A percentile compares a stretch with the other conserved stretches of the same genome.
Evolutionary conservation across 2,329 filamentous ascomycete species (phyloP).

Genomic region (Talaromyces sp.): DNA sequence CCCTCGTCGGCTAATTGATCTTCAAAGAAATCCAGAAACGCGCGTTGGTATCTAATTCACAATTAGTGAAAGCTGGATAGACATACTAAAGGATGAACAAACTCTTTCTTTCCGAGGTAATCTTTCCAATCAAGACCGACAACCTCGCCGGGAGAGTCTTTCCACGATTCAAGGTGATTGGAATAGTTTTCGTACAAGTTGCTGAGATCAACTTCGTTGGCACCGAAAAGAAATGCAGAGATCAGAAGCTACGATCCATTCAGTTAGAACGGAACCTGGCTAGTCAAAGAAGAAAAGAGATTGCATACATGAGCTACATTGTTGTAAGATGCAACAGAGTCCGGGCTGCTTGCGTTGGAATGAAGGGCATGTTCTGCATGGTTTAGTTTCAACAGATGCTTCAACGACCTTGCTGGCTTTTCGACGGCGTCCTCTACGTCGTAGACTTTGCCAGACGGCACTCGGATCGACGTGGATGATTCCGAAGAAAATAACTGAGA

Average conservation of each 20-base stretch:
- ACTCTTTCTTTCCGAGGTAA: slow-evolving; percentile 68
- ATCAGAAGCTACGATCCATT: slow-evolving; percentile 56
- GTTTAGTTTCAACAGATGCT: slow-evolving; percentile 86
- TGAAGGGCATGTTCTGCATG: slow-evolving; percentile 84
- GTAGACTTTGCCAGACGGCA: slow-evolving; percentile 68
- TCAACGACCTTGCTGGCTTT: slow-evolving; percentile 74
- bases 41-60: slow-evolving; percentile 67
- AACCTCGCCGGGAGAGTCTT: slow-evolving; percentile 78
- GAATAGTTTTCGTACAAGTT: slow-evolving; percentile 74
- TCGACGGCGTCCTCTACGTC: slow-evolving; percentile 75
- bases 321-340: slow-evolving; percentile 64
- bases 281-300: background rate
- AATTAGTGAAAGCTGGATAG: background rate
- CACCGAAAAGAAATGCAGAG: slow-evolving; percentile 82
- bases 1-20: slow-evolving; percentile 71
- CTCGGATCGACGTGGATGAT: slow-evolving; percentile 24
- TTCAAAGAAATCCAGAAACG: slow-evolving; percentile 92
- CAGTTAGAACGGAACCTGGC: background rate
- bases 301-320: slow-evolving; percentile 65
- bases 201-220: slow-evolving; percentile 65
- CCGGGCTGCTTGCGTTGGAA: slow-evolving; percentile 53
- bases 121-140: slow-evolving; percentile 79
- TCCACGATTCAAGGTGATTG: slow-evolving; percentile 70
- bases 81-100: slow-evolving; percentile 18
- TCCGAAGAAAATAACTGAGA: slow-evolving; percentile 6